These are phyloP conservation scores for Lablab purpureus DNA, from an alignment of 306 rosid genomes.

Conservation along the genomic window DNA sequence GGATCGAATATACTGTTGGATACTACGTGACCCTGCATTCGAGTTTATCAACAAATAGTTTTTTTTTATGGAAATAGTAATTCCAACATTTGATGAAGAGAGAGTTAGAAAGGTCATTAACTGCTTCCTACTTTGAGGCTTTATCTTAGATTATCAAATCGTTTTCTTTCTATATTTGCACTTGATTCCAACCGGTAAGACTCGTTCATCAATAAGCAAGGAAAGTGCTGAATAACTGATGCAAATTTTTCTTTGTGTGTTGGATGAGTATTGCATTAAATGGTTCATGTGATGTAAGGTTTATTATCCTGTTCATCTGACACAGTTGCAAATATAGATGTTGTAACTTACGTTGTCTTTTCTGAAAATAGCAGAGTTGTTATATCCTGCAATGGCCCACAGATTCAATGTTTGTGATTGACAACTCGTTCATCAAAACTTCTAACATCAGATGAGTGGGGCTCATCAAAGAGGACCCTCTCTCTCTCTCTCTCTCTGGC, in stretches of 20 bases:
- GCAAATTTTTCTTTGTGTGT: background rate
- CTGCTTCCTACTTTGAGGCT: slow-evolving; percentile 47
- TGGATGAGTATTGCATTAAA: slow-evolving; percentile 35
- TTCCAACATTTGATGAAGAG: slow-evolving; percentile 24
- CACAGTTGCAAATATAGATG: slow-evolving; percentile 32
- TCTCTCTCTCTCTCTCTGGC: background rate
- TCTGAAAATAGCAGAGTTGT: slow-evolving; percentile 26
- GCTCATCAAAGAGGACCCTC: slow-evolving; percentile 12
- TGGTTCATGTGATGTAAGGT: slow-evolving; percentile 41
- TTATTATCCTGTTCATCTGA: slow-evolving; percentile 37
- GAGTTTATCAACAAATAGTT: slow-evolving; percentile 20
- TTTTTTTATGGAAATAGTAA: background rate
- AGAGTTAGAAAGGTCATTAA: slow-evolving; percentile 37
- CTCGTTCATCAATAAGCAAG: background rate
- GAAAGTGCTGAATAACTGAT: slow-evolving; percentile 22
- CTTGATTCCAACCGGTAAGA: slow-evolving; percentile 2
- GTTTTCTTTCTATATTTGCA: slow-evolving; percentile 29
- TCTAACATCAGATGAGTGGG: slow-evolving; percentile 61
- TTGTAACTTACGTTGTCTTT: slow-evolving; percentile 36
- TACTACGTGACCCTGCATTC: background rate
- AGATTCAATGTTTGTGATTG: slow-evolving; percentile 46
- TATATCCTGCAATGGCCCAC: slow-evolving; percentile 48
- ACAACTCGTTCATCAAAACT: slow-evolving; percentile 50
- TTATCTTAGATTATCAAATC: slow-evolving; percentile 33
- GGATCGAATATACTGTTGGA: slow-evolving; percentile 10